Percentiles rank a stretch among this genome's conserved stretches.
phyloP scores from a whole-genome alignment of 805 yeast species.

The Candida dajiaensis region DNA sequence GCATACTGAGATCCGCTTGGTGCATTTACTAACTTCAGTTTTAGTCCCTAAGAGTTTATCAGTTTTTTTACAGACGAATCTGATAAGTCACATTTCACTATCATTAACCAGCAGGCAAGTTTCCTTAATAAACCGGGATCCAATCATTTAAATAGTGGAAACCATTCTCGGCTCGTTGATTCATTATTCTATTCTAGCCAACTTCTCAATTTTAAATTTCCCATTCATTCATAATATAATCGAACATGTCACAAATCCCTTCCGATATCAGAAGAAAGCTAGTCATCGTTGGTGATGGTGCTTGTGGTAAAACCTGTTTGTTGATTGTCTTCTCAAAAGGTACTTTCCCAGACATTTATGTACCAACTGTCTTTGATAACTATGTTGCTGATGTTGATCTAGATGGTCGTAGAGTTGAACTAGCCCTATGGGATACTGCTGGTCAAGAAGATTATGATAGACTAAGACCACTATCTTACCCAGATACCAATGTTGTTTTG shows the following conservation, averaged over 20 bases:
- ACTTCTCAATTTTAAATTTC: background rate
- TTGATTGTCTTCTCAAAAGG: conserved; percentile 83
- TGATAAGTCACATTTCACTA: background rate
- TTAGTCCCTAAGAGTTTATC: background rate
- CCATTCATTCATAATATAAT: background rate
- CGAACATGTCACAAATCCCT: conserved; percentile 23
- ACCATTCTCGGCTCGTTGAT: background rate
- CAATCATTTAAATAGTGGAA: background rate
- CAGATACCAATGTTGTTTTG: conserved; percentile 86
- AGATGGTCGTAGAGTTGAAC: conserved; percentile 86
- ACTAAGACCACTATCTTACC: conserved; percentile 84
- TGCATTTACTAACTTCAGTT: background rate
- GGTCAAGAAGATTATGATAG: conserved; percentile 98
- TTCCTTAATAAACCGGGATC: background rate
- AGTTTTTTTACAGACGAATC: background rate
- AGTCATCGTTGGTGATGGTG: conserved; percentile 96
- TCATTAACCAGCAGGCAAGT: background rate
- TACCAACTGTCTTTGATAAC: conserved; percentile 95
- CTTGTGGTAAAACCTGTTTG: conserved; percentile 93
- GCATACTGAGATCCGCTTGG: background rate
- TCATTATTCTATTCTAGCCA: background rate
- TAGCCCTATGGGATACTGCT: conserved; percentile 97
- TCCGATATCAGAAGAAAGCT: conserved; percentile 59
- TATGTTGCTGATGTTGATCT: conserved; percentile 95
- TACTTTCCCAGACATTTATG: conserved; percentile 90